A percentile compares a stretch with the other conserved stretches of the same genome.
phyloP scores from a whole-genome alignment of 257 asterid species.

The Salvia hispanica region DNA sequence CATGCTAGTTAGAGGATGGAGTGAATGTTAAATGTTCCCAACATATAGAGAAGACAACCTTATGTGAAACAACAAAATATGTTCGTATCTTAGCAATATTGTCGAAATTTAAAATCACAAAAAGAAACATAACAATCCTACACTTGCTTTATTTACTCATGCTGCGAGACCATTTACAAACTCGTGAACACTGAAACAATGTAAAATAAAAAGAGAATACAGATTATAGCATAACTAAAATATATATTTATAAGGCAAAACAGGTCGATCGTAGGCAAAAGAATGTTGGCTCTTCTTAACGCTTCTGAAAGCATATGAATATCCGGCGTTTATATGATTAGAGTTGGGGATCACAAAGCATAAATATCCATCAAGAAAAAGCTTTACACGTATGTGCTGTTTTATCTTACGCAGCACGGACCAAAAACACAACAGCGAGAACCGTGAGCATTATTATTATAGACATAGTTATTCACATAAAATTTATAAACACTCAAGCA shows the following conservation, averaged over 20 bases:
- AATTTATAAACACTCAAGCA: not conserved
- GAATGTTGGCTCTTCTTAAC: not conserved
- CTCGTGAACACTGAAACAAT: not conserved
- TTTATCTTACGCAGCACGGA: not conserved
- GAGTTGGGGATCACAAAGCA: not conserved
- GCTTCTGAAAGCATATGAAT: not conserved
- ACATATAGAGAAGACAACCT: slow-evolving; percentile 1
- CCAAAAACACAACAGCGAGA: not conserved
- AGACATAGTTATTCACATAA: not conserved
- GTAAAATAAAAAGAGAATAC: not conserved
- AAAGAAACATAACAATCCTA: slow-evolving; percentile 4
- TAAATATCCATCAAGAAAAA: not conserved
- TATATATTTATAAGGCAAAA: not conserved
- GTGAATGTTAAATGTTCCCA: not conserved
- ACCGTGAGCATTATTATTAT: not conserved
- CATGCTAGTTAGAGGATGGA: not conserved
- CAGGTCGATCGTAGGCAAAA: not conserved
- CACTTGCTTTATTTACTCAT: not conserved
- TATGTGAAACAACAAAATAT: not conserved
- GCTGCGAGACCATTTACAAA: slow-evolving; percentile 2
- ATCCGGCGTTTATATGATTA: not conserved
- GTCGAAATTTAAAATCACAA: not conserved
- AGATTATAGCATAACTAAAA: not conserved
- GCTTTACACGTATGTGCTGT: not conserved
- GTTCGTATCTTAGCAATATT: not conserved